phyloP scores from a whole-genome alignment of 2,329 filamentous ascomycete genomes.

The Aureobasidium sp. region DNA sequence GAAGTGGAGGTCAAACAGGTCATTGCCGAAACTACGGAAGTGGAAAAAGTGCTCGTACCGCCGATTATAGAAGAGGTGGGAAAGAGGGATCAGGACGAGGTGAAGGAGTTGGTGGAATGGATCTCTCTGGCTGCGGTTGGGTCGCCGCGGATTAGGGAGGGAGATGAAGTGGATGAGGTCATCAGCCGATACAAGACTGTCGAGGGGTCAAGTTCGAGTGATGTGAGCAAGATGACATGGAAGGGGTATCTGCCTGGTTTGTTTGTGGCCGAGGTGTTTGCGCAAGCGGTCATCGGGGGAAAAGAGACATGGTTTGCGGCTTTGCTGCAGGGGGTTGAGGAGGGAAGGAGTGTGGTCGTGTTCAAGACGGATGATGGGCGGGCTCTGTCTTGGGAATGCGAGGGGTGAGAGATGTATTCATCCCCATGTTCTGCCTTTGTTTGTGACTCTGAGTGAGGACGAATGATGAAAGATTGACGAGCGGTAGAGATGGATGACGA shows the following conservation, averaged over 20 bases:
- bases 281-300: slow-evolving; percentile 24
- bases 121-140: slow-evolving; percentile 58
- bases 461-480: too few relatives aligned
- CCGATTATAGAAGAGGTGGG: slow-evolving; percentile 24
- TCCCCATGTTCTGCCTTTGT: too few relatives aligned
- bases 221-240: slow-evolving; percentile 36
- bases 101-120: slow-evolving; percentile 64
- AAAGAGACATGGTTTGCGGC: slow-evolving; percentile 29
- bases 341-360: slow-evolving; percentile 25
- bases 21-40: slow-evolving; percentile 21
- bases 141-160: slow-evolving; percentile 54
- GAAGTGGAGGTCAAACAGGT: slow-evolving; percentile 27
- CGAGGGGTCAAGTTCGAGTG: slow-evolving; percentile 6
- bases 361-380: slow-evolving; percentile 22
- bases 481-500: too few relatives aligned
- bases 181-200: slow-evolving; percentile 62
- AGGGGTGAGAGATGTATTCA: too few relatives aligned
- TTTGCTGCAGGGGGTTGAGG: slow-evolving; percentile 24
- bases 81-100: slow-evolving; percentile 46
- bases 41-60: slow-evolving; percentile 28
- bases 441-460: too few relatives aligned
- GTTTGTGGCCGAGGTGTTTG: slow-evolving; percentile 28
- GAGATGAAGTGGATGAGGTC: slow-evolving; percentile 60
- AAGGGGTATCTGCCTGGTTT: slow-evolving; percentile 35
- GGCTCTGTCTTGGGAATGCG: slow-evolving; percentile 30